Evolutionary conservation across 345 rosid species (phyloP).

Genomic region (Moricandia arvensis): DNA sequence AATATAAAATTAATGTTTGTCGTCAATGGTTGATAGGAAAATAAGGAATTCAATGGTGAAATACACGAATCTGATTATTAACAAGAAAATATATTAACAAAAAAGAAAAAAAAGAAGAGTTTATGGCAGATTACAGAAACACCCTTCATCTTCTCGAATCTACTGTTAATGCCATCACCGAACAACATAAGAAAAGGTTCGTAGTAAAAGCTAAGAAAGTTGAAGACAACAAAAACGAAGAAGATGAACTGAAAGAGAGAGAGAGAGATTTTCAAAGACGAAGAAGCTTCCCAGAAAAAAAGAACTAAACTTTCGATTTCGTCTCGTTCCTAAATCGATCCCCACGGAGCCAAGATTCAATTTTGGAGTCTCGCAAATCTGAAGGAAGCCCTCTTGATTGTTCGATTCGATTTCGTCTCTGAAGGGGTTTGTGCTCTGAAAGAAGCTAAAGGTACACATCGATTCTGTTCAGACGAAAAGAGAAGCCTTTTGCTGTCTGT

Average conservation of each 20-base stretch:
- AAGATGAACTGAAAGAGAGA: not conserved
- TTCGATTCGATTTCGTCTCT: not conserved
- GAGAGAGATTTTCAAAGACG: not conserved
- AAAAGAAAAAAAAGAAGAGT: not conserved
- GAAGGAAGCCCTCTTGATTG: not conserved
- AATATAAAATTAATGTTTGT: not conserved
- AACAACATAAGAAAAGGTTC: constrained; percentile 34
- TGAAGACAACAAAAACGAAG: not conserved
- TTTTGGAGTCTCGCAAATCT: not conserved
- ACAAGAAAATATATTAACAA: too few species aligned
- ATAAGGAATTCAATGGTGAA: not conserved
- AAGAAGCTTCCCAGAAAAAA: not conserved
- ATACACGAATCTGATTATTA: not conserved
- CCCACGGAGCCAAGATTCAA: not conserved
- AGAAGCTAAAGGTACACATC: not conserved
- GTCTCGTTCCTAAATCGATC: not conserved
- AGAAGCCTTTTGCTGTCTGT: not conserved
- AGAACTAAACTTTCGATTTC: not conserved
- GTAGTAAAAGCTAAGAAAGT: constrained; percentile 35
- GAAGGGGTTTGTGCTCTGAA: not conserved
- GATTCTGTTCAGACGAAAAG: too few species aligned
- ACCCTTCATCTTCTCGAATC: constrained; percentile 26
- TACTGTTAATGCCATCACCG: constrained; percentile 54
- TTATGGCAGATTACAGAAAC: not conserved
- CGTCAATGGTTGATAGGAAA: constrained; percentile 3